phyloP scores from a whole-genome alignment of 305 asterid genomes.

The Fraxinus nigra region DNA sequence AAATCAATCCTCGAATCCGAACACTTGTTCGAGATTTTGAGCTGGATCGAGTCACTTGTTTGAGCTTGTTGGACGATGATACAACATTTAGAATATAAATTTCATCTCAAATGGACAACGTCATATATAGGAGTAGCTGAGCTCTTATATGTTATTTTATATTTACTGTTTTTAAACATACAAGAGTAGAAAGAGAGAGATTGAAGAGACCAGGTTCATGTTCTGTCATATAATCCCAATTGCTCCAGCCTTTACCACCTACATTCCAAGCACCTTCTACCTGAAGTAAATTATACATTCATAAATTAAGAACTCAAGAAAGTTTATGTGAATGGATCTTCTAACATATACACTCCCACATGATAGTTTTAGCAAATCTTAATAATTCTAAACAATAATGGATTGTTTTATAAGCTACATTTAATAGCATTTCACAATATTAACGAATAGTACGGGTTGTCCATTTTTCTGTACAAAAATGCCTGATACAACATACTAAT shows the following conservation, averaged over 20 bases:
- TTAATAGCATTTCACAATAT: no score
- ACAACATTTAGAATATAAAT: no score
- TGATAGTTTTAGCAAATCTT: no score
- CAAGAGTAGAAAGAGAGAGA: not conserved
- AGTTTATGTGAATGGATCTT: not conserved
- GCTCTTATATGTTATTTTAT: not conserved
- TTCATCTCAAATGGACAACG: no score
- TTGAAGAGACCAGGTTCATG: slow-evolving; percentile 12
- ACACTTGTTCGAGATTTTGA: not conserved
- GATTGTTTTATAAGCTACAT: not conserved
- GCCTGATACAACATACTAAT: not conserved
- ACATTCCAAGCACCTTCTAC: slow-evolving; percentile 23
- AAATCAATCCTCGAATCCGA: not conserved
- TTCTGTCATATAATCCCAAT: slow-evolving; percentile 19
- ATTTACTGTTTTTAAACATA: not conserved
- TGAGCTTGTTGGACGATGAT: not conserved
- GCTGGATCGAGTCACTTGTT: not conserved
- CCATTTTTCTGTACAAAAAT: not conserved
- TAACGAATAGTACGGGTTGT: no score
- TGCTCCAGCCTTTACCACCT: slow-evolving; percentile 16
- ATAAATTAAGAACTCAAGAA: not conserved
- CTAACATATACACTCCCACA: not conserved
- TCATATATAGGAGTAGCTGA: not conserved
- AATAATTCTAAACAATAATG: no score
- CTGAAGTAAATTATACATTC: slow-evolving; percentile 1